Conservation (phyloP, 148 eudicot species). For the Selenicereus undatus region DNA sequence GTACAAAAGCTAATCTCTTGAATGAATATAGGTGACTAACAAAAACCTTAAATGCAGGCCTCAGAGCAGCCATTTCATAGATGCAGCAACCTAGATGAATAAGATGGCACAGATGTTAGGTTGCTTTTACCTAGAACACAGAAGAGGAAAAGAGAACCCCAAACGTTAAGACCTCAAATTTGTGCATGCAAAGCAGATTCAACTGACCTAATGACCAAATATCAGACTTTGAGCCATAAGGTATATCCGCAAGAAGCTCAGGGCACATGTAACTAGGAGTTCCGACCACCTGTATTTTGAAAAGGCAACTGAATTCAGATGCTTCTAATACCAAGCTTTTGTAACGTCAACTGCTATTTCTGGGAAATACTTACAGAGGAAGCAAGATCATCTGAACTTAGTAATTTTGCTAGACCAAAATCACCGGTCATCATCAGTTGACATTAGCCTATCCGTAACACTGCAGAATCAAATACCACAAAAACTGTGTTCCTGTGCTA, state of each 20-base stretch:
- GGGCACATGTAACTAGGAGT: slow-evolving; percentile 99
- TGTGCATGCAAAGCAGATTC: neutral
- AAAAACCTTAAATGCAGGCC: slow-evolving; percentile 94
- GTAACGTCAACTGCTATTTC: neutral
- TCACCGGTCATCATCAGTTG: slow-evolving; percentile 57
- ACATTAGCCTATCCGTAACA: slow-evolving; percentile 9
- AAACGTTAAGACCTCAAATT: neutral
- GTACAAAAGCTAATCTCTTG: neutral
- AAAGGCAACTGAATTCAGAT: slow-evolving; percentile 11
- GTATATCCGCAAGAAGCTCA: slow-evolving; percentile 98
- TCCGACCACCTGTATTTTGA: slow-evolving; percentile 73
- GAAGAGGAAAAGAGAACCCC: too few relatives aligned
- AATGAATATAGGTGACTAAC: slow-evolving; percentile 44
- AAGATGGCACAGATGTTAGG: neutral
- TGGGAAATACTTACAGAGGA: slow-evolving; percentile 67
- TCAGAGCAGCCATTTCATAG: slow-evolving; percentile 90
- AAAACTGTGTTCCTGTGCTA: neutral
- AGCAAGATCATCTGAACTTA: slow-evolving; percentile 83
- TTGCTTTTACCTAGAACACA: neutral
- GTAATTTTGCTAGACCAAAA: slow-evolving; percentile 91
- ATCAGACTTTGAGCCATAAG: slow-evolving; percentile 98
- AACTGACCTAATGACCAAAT: slow-evolving; percentile 90
- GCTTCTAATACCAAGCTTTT: neutral
- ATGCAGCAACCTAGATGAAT: slow-evolving; percentile 74
- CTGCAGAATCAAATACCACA: neutral